Percentiles rank a stretch among this genome's conserved stretches.
These are phyloP conservation scores for Candida glaebosa DNA, from an alignment of 805 yeast genomes.

Conservation along the genomic window DNA sequence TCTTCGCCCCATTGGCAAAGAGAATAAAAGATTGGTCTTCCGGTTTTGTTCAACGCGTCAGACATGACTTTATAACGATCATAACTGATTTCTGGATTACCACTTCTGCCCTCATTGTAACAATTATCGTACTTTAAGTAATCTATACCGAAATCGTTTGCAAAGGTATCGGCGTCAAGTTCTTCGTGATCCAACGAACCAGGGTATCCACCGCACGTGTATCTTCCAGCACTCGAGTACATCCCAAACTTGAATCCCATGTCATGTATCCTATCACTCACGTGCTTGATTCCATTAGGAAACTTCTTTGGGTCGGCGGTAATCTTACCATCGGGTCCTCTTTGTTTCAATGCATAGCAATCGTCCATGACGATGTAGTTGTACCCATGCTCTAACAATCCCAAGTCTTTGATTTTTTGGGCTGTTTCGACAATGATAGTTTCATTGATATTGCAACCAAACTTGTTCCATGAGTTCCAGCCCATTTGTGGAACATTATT, in stretches of 20 bases:
- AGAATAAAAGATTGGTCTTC: slow-evolving; percentile 25
- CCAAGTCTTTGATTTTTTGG: slow-evolving; percentile 15
- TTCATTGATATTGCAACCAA: slow-evolving; percentile 22
- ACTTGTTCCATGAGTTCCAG: slow-evolving; percentile 27
- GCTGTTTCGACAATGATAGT: slow-evolving; percentile 18
- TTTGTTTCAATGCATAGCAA: slow-evolving; percentile 22
- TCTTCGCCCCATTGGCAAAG: slow-evolving; percentile 31
- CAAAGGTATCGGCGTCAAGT: slow-evolving; percentile 22
- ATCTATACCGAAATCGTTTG: slow-evolving; percentile 22
- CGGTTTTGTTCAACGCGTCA: slow-evolving; percentile 22
- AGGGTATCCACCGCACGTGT: slow-evolving; percentile 26
- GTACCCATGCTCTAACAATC: slow-evolving; percentile 23
- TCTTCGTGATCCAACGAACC: slow-evolving; percentile 26
- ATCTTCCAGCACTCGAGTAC: slow-evolving; percentile 29
- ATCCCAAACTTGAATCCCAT: slow-evolving; percentile 25
- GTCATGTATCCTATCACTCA: slow-evolving; percentile 20
- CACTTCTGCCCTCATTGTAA: slow-evolving; percentile 22
- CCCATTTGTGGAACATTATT: slow-evolving; percentile 21
- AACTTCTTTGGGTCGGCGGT: neutral
- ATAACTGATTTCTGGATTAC: slow-evolving; percentile 20
- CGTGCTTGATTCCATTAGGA: slow-evolving; percentile 3
- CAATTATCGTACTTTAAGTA: slow-evolving; percentile 30
- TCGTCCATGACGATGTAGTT: slow-evolving; percentile 27
- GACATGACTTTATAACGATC: slow-evolving; percentile 23
- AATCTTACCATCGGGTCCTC: slow-evolving; percentile 12